Base-by-base conservation (phyloP, 176 grass and related monocot genomes). In the Coix lacrymajobi region DNA sequence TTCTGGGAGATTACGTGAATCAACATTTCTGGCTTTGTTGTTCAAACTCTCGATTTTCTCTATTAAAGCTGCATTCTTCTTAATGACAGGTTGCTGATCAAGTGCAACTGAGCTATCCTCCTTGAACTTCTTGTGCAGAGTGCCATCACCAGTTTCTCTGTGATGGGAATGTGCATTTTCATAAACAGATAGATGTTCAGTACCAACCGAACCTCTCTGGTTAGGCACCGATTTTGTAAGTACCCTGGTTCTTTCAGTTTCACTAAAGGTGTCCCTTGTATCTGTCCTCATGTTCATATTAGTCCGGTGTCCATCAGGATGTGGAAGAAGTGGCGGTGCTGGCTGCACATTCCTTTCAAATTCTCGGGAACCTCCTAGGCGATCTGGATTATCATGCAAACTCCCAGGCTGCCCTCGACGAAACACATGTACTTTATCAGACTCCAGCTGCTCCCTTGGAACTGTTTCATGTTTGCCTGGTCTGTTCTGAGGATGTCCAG, bases 1-100 rank as follows among this genome's bases (percentile, higher is more conserved):
- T 75, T 81, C 79, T 84, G 24, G 48, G 54, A 68, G 85, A 85
- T 76, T 90, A 16, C 65, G 57, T 67, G 73, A 58, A 66, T 99
- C 83, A 87, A 84, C 62, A 88, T 76, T 90, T 79, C 93, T 85
- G 68, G 75, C 78, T 90, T 99, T 99, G 79, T 88, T 91, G 83
- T 99, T 99, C 85, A 99, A 86, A 66, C 86, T 87, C 71, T 81
- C 96, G 70, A 99, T 99, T 85, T 99, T 99, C 87, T 96, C 91
- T 76, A 99, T 96, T 32, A 98, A 82, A 77, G 93, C 68, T 57
- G 63, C 32, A 80, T 92, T 92, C 90, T 96, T 99, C 66, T 85
- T 89, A 43, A 88, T 89, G 79, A 86, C 58, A 77, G 87, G 78
- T 44, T 93, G 82, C 67, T 90, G 84, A 69, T 88, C 85, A 62